phyloP scores from a whole-genome alignment of 139 green algal genomes.

The Volvox reticuliferus region DNA sequence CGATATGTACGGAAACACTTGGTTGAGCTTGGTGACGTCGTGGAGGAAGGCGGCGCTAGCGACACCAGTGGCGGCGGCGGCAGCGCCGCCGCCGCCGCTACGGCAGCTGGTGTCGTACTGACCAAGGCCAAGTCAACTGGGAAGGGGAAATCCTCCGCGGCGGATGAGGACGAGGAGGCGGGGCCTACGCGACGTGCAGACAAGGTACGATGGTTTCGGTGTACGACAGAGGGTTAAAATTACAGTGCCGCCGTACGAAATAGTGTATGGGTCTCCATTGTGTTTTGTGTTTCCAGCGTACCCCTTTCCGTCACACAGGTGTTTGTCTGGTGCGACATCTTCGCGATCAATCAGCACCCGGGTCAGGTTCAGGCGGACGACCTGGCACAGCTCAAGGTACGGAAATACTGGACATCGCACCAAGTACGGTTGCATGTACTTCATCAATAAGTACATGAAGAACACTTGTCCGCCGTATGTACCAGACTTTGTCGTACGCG shows the following conservation, averaged over 20 bases:
- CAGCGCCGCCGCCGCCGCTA: neutral
- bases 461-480: too few species aligned
- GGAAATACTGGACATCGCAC: neutral
- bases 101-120: neutral
- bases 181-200: neutral
- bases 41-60: neutral
- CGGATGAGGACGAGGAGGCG: constrained; percentile 1
- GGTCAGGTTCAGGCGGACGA: constrained; percentile 45
- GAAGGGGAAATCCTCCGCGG: neutral
- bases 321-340: constrained; percentile 47
- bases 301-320: constrained; percentile 34
- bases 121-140: neutral
- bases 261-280: neutral
- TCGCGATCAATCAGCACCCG: constrained; percentile 49
- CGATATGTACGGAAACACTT: constrained; percentile 27
- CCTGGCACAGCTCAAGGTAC: constrained; percentile 35
- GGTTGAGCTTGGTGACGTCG: constrained; percentile 21
- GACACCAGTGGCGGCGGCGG: neutral
- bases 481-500: neutral
- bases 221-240: too few species aligned
- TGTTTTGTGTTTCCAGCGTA: too few species aligned
- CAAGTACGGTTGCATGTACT: too few species aligned
- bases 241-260: neutral
- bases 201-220: neutral
- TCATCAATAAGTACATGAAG: too few species aligned